Evolutionary conservation across 495 filamentous ascomycete genomes (phyloP), one percentile per base, ranked within the genome.

Genomic region (Hyaloscypha variabilis): DNA sequence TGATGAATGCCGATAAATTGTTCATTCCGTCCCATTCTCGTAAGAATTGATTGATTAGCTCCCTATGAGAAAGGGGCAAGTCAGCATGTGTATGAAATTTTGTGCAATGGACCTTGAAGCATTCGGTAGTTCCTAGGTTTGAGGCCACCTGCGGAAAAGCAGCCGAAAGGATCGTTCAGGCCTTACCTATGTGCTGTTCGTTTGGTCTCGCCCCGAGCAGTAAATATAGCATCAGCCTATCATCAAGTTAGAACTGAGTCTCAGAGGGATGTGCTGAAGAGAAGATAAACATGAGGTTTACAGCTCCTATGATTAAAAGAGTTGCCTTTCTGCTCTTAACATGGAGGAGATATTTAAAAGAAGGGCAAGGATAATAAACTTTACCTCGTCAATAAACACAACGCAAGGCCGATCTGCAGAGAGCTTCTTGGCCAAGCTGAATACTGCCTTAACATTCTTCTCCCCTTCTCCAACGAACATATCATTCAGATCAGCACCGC

Each of bases 21-120:
- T 87, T 90, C 84, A 99, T 89, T 19, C 96, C 95, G 69, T 97
- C 95, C 95, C 95, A 99, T 75, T 98, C 95, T n/a, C 92, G 87
- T 39, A 99, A 79, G 74, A 98, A 99, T 74, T 98, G 94, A 67
- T 97, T 99, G 78, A 99, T 96, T 53, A 95, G 88, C 77, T 98
- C 95, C 52, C 95, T 46, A 19, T 10, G 19, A 46, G 19, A 14
- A 17, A 2, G 17, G 4, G 17, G 17, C 17, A 46, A 46, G 39
- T 46, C 39, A 46, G 39, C 6, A 46, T 4, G 39, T 14, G 19
- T 4, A 46, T 17, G 14, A 17, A 34, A 13, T 8, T 1, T 8
- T 6, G 31, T 1, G 39, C 13, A 46, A 14, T 17, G 39, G 6
- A 46, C 3, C n/a, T n/a, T n/a, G n/a, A n/a, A n/a, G n/a, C n/a